These are phyloP conservation scores for Favolaschia claudopus DNA, from an alignment of 768 basidiomycete species.

Conservation along the genomic window DNA sequence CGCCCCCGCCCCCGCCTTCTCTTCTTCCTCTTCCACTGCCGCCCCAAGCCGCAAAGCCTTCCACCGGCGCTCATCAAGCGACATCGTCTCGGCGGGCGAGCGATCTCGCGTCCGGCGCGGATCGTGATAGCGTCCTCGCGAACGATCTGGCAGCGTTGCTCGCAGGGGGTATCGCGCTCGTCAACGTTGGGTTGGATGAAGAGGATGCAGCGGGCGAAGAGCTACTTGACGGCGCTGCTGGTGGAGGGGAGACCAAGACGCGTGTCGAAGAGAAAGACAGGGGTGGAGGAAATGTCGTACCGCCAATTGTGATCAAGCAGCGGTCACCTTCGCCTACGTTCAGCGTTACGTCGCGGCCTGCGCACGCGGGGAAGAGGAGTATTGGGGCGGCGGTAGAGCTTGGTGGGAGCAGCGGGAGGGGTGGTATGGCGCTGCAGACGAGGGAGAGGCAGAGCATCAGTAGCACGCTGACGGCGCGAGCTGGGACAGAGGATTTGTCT, in stretches of 20 bases:
- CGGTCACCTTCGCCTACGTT: conserved; percentile 64
- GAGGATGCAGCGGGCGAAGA: too few relatives aligned
- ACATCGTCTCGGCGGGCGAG: conserved; percentile 22
- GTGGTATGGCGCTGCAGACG: conserved; percentile 12
- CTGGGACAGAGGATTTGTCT: too few relatives aligned
- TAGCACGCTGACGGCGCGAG: too few relatives aligned
- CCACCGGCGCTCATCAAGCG: conserved; percentile 31
- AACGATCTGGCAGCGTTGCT: conserved; percentile 51
- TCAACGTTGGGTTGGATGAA: too few relatives aligned
- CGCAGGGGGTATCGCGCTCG: conserved; percentile 51
- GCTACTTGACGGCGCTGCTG: too few relatives aligned
- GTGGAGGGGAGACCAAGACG: conserved; percentile 18
- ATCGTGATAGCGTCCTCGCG: too few relatives aligned
- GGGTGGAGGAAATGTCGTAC: conserved; percentile 44
- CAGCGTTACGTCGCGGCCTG: conserved; percentile 68
- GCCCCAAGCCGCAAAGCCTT: conserved; percentile 15
- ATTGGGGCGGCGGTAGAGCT: too few relatives aligned
- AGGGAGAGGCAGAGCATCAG: conserved; percentile 48
- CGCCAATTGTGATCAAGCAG: conserved; percentile 67
- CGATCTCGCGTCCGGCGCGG: too few relatives aligned
- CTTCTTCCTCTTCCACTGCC: too few relatives aligned
- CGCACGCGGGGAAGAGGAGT: too few relatives aligned
- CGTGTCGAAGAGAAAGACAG: conserved; percentile 20
- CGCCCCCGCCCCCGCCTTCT: too few relatives aligned
- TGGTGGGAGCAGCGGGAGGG: too few relatives aligned